Conservation (phyloP, 2,329 filamentous ascomycete genomes). For the Colletotrichum karsti region DNA sequence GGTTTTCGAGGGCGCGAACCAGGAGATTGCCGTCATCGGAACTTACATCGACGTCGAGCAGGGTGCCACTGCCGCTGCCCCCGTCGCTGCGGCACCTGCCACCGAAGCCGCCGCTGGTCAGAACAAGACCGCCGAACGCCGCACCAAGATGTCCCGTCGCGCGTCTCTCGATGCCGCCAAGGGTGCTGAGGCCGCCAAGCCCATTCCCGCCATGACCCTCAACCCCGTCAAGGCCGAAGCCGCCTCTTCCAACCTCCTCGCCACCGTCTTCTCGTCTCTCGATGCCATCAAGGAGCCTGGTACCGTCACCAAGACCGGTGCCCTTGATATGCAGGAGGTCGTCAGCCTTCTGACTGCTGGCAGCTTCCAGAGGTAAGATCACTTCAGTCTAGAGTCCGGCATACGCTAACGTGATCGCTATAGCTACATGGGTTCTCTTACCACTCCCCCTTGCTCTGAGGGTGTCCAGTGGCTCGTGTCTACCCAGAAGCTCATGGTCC, state of each 20-base stretch:
- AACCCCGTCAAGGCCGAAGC: slow-evolving; percentile 48
- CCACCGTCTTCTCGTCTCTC: slow-evolving; percentile 54
- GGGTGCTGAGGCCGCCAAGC: slow-evolving; percentile 6
- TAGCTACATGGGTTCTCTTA: slow-evolving; percentile 56
- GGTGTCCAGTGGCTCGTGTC: slow-evolving; percentile 57
- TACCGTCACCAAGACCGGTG: slow-evolving; percentile 46
- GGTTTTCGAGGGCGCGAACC: slow-evolving; percentile 58
- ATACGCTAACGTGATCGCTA: neutral
- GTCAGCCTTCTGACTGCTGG: slow-evolving; percentile 44
- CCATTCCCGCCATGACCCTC: slow-evolving; percentile 48
- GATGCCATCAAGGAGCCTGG: slow-evolving; percentile 52
- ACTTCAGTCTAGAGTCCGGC: no score
- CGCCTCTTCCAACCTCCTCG: slow-evolving; percentile 49
- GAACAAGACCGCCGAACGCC: slow-evolving; percentile 14
- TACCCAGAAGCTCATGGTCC: slow-evolving; percentile 49
- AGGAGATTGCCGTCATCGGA: slow-evolving; percentile 52
- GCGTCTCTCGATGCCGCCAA: neutral
- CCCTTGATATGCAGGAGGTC: slow-evolving; percentile 53
- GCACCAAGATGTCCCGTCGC: slow-evolving; percentile 24
- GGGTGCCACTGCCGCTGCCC: slow-evolving; percentile 30
- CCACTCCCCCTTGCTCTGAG: slow-evolving; percentile 59
- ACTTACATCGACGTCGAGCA: slow-evolving; percentile 51
- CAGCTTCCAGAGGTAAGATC: slow-evolving; percentile 46
- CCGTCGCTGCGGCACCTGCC: slow-evolving; percentile 21
- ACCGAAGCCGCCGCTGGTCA: slow-evolving; percentile 8